These are phyloP conservation scores for Neltuma alba DNA, from an alignment of 306 rosid genomes.

Conservation along the genomic window DNA sequence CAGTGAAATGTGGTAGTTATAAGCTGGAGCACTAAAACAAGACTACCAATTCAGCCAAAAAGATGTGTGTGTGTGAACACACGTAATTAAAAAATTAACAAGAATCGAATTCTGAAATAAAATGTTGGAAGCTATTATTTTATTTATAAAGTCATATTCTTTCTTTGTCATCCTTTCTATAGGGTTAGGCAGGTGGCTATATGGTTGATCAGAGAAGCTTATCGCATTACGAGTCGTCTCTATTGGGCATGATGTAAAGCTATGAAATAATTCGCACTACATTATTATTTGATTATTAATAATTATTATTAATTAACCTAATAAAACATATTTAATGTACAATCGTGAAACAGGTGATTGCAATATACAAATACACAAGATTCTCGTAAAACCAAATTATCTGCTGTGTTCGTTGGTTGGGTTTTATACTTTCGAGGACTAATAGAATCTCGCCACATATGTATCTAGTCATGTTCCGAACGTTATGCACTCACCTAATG, in stretches of 20 bases:
- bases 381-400: conserved; percentile 26
- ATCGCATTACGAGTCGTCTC: conserved; percentile 26
- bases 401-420: not conserved
- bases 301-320: conserved; percentile 26
- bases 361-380: conserved; percentile 1
- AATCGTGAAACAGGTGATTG: conserved; percentile 56
- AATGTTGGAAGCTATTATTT: not conserved
- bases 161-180: not conserved
- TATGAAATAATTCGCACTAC: conserved; percentile 23
- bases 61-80: not conserved
- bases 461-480: conserved; percentile 25
- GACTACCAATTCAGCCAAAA: not conserved
- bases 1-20: conserved; percentile 25
- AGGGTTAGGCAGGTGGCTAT: not conserved
- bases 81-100: not conserved
- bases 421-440: conserved; percentile 7
- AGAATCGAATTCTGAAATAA: conserved; percentile 2
- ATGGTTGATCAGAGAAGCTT: conserved; percentile 4
- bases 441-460: conserved; percentile 43
- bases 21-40: not conserved
- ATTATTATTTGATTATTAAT: not conserved
- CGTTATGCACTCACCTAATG: not conserved
- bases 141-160: not conserved
- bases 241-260: conserved; percentile 38
- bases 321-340: conserved; percentile 30